A percentile compares a stretch with the other conserved stretches of the same genome.
Conservation (phyloP, 1,284 basidiomycete genomes). For the Volvariella volvacea region DNA sequence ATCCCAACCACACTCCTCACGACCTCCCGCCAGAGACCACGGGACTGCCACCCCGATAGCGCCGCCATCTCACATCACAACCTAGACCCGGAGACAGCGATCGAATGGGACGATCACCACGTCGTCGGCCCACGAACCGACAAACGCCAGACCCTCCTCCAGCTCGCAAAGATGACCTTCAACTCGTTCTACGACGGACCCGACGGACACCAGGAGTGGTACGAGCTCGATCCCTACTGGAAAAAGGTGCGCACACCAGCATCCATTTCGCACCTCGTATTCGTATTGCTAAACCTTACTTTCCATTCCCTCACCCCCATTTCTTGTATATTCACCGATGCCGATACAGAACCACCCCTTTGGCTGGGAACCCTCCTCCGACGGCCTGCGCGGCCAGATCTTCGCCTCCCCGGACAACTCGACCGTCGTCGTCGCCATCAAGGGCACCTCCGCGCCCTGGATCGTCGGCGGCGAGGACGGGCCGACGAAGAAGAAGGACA, state of each 20-base stretch:
- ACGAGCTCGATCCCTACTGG: conserved; percentile 64
- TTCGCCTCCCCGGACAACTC: conserved; percentile 77
- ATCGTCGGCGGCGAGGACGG: conserved; percentile 66
- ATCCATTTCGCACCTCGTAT: not conserved
- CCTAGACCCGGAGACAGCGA: conserved; percentile 1
- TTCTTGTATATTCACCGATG: not conserved
- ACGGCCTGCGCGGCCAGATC: conserved; percentile 86
- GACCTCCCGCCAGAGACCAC: not conserved
- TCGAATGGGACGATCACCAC: conserved; percentile 56
- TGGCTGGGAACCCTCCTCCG: conserved; percentile 79
- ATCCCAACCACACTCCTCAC: conserved; percentile 2
- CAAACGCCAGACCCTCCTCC: conserved; percentile 69
- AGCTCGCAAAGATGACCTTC: conserved; percentile 91
- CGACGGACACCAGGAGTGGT: conserved; percentile 65
- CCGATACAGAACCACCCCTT: conserved; percentile 69
- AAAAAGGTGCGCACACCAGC: conserved; percentile 40
- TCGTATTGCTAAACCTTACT: conserved; percentile 4
- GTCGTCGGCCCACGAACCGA: conserved; percentile 64
- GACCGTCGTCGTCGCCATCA: conserved; percentile 87
- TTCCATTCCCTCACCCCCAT: not conserved
- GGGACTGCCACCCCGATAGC: not conserved
- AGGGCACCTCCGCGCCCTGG: conserved; percentile 83
- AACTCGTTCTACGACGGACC: conserved; percentile 83
- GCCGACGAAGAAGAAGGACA: conserved; percentile 60
- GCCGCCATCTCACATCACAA: too few species aligned